Evolutionary conservation across 148 eudicot genomes (phyloP).

Genomic region (Hydrangea macrophylla): DNA sequence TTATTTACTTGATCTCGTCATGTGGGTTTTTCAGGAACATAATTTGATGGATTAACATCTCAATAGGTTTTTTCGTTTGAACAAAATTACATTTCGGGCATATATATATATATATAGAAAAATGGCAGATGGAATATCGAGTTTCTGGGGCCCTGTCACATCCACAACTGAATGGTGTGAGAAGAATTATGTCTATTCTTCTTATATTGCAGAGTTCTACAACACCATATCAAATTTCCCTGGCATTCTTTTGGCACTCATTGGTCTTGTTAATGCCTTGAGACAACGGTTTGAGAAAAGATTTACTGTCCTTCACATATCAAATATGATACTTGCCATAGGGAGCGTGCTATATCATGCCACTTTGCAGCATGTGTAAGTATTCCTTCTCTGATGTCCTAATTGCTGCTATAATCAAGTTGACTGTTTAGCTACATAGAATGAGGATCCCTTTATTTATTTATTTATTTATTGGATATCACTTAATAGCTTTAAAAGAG

Average conservation of each 20-base stretch:
- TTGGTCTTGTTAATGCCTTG: conserved; percentile 70
- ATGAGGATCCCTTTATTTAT: neutral
- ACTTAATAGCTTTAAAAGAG: too few species aligned
- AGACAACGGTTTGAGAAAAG: conserved; percentile 80
- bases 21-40: conserved; percentile 1
- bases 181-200: conserved; percentile 64
- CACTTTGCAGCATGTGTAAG: conserved; percentile 72
- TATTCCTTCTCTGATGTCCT: conserved; percentile 4
- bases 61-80: neutral
- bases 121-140: conserved; percentile 67
- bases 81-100: neutral
- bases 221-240: conserved; percentile 73
- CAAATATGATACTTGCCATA: conserved; percentile 74
- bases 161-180: conserved; percentile 79
- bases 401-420: neutral
- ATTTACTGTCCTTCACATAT: conserved; percentile 75
- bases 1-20: neutral
- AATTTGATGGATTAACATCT: conserved; percentile 5
- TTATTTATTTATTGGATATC: too few species aligned
- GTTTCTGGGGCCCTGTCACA: conserved; percentile 94
- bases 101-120: conserved; percentile 15
- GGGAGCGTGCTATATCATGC: conserved; percentile 87
- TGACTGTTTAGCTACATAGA: neutral
- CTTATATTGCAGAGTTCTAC: conserved; percentile 80
- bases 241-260: conserved; percentile 59